phyloP scores from a whole-genome alignment of 164 flowering plant species.

The Chimonanthus salicifolius region DNA sequence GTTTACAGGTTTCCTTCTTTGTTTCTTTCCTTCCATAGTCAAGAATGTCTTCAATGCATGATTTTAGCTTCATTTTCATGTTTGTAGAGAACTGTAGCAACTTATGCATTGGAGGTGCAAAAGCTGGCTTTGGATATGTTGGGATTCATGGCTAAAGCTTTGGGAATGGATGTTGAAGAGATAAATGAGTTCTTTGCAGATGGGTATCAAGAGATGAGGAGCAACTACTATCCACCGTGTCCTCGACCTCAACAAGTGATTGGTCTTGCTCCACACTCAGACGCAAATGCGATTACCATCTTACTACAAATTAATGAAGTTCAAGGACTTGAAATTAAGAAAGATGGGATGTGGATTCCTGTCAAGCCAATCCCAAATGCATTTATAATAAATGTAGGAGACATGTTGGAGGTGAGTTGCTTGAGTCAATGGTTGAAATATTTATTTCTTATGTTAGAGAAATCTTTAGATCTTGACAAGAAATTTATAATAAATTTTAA shows the following conservation, averaged over 20 bases:
- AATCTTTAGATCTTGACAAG: no score
- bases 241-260: conserved; percentile 30
- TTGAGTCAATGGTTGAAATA: no score
- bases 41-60: background rate
- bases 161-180: no score
- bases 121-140: conserved; percentile 15
- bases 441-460: no score
- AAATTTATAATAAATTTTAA: no score
- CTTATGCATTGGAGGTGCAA: conserved; percentile 29
- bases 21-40: background rate
- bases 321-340: no score
- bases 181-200: conserved; percentile 20
- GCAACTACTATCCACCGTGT: conserved; percentile 36
- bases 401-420: no score
- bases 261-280: conserved; percentile 48
- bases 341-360: conserved; percentile 41
- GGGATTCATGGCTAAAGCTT: conserved; percentile 19
- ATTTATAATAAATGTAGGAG: conserved; percentile 9
- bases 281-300: conserved; percentile 33
- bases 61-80: background rate
- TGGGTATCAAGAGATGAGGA: conserved; percentile 25
- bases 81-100: conserved; percentile 15
- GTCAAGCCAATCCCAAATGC: conserved; percentile 35
- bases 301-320: conserved; percentile 19
- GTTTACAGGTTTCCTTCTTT: background rate